A percentile compares a stretch with the other conserved stretches of the same genome.
phyloP scores from a whole-genome alignment of 768 basidiomycete genomes.

The Neoboletus magnificus region DNA sequence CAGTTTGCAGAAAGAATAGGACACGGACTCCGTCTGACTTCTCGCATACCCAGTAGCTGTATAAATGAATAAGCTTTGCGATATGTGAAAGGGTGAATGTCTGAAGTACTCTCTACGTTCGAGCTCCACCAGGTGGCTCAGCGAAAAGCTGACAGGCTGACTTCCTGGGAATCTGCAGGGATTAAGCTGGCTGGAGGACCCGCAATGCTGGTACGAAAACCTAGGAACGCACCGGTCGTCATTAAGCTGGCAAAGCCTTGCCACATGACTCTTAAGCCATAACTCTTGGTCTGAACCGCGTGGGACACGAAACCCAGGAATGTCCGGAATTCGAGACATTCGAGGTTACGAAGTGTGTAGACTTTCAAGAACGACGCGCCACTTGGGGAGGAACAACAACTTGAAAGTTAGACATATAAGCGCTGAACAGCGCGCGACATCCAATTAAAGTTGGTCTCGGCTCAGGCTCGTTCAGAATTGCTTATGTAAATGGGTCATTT shows the following conservation, averaged over 20 bases:
- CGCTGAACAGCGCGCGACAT: conserved; percentile 1
- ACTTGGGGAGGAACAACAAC: background rate
- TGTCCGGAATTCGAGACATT: conserved; percentile 63
- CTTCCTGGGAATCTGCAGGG: conserved; percentile 83
- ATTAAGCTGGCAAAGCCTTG: conserved; percentile 59
- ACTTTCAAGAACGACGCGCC: conserved; percentile 1
- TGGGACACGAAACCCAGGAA: conserved; percentile 60
- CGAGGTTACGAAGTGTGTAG: background rate
- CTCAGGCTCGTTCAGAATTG: background rate
- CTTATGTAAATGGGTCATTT: conserved; percentile 21
- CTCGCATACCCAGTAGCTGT: conserved; percentile 98
- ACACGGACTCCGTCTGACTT: conserved; percentile 96
- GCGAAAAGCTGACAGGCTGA: conserved; percentile 89
- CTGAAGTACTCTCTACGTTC: conserved; percentile 72
- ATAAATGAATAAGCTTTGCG: conserved; percentile 13
- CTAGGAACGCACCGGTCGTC: conserved; percentile 51
- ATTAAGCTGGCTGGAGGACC: conserved; percentile 6
- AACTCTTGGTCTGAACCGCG: conserved; percentile 55
- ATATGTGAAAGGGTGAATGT: background rate
- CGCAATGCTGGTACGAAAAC: background rate
- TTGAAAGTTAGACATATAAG: background rate
- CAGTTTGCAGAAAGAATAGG: conserved; percentile 71
- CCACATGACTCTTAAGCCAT: conserved; percentile 68
- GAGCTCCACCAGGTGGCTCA: conserved; percentile 65
- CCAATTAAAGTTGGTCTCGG: background rate